These are phyloP conservation scores for Fusarium caatingaense DNA, from an alignment of 2,329 filamentous ascomycete species.

Conservation along the genomic window DNA sequence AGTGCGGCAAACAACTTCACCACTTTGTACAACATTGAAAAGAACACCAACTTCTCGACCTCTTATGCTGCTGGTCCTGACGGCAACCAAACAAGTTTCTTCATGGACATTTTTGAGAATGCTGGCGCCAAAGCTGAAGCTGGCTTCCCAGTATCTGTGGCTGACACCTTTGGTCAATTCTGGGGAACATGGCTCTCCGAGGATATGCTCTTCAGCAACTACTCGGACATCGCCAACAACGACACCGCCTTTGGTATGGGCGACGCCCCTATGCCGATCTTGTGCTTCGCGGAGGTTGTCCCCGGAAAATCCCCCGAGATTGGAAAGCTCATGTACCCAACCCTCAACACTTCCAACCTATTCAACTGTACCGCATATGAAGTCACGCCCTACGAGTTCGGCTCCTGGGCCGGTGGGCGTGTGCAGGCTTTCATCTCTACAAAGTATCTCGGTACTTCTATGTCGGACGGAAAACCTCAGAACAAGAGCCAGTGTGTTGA, in stretches of 20 bases:
- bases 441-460: constrained; percentile 46
- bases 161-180: constrained; percentile 46
- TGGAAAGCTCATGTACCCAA: constrained; percentile 46
- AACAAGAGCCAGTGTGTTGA: constrained; percentile 46
- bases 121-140: constrained; percentile 39
- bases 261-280: constrained; percentile 46
- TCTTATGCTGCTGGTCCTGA: constrained; percentile 33
- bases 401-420: constrained; percentile 47
- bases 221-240: constrained; percentile 38
- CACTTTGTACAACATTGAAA: constrained; percentile 29
- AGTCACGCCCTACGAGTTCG: constrained; percentile 50
- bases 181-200: constrained; percentile 43
- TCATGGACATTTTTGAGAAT: constrained; percentile 38
- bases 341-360: constrained; percentile 40
- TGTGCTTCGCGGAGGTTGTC: constrained; percentile 45
- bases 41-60: constrained; percentile 40
- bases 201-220: constrained; percentile 33
- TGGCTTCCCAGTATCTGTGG: constrained; percentile 43
- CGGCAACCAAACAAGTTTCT: constrained; percentile 27
- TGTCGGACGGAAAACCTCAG: constrained; percentile 41
- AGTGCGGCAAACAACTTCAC: constrained; percentile 47
- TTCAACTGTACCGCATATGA: constrained; percentile 50
- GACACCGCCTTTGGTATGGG: constrained; percentile 34
- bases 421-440: constrained; percentile 48
- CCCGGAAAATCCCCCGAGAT: constrained; percentile 46